Evolutionary conservation across 2,329 filamentous ascomycete species (phyloP).

Genomic region (Macroventuria anomochaeta): DNA sequence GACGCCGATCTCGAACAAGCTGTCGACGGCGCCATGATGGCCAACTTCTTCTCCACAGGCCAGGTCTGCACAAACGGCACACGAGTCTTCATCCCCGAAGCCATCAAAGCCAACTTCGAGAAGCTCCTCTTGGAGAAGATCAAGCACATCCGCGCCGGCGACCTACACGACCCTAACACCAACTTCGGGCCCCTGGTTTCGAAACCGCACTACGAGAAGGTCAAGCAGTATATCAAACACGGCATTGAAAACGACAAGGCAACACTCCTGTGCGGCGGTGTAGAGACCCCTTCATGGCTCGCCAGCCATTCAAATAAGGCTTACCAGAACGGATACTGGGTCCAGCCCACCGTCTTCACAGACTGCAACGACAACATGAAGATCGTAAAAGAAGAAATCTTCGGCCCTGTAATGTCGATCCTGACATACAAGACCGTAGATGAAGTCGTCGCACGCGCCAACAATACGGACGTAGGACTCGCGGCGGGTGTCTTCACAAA

Average conservation of each 20-base stretch:
- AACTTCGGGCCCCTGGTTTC: constrained; percentile 88
- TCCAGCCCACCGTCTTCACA: constrained; percentile 83
- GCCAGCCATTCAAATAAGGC: constrained; percentile 47
- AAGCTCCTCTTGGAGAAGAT: constrained; percentile 73
- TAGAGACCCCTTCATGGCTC: constrained; percentile 61
- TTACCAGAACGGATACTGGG: constrained; percentile 75
- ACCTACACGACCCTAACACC: constrained; percentile 72
- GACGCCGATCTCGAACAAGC: constrained; percentile 80
- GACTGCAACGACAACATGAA: constrained; percentile 84
- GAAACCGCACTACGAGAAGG: constrained; percentile 76
- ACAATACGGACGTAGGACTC: constrained; percentile 77
- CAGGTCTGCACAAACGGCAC: constrained; percentile 95
- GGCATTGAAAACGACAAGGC: constrained; percentile 77
- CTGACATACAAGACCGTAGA: constrained; percentile 74
- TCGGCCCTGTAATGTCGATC: constrained; percentile 85
- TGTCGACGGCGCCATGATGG: constrained; percentile 91
- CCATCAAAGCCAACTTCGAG: constrained; percentile 73
- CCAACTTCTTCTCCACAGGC: constrained; percentile 89
- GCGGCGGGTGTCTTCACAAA: constrained; percentile 84
- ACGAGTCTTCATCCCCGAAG: constrained; percentile 77
- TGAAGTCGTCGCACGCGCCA: constrained; percentile 74
- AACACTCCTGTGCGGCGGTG: constrained; percentile 74
- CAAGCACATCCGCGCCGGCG: constrained; percentile 71
- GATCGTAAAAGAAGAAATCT: constrained; percentile 83
- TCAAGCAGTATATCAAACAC: constrained; percentile 75